Base-by-base conservation (phyloP, 805 yeast species). In the Candida ulmi region DNA sequence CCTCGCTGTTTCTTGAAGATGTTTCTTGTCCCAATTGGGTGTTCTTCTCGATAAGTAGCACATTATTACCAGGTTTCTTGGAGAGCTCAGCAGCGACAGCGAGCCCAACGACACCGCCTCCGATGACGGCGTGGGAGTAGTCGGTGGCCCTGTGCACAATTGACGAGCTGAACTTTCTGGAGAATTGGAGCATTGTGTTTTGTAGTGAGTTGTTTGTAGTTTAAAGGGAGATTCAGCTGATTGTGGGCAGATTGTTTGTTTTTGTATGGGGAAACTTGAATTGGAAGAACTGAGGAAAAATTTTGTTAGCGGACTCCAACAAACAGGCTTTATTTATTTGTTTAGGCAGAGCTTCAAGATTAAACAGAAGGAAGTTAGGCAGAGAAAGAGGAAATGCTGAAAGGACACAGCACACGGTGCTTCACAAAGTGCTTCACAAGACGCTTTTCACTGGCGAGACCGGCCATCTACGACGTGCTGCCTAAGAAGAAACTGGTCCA, bases 1-100 rank as follows among this genome's bases (percentile, higher is more conserved):
- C 97, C 54, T 90, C 97, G 2, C 95, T 84, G 65, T 88, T 88
- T 38, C 96, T 67, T n/a, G 91, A 74, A 6, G 95, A 82, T 0
- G 95, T 87, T 51, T 88, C 96, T 48, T 74, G 72, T 2, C 96
- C 96, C 36, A 78, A 57, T 27, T 67, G 66, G 1, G 62, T 58
- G 56, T 88, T 77, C 52, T 83, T 78, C 50, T 88, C 97, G 2
- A 88, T 57, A 9, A 90, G 55, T 1, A 84, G 58, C 0, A 88
- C 88, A 5, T 62, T 63, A 40, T 72, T 72, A 5, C 68, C 58
- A n/a, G 68, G 46, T 3, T 59, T 52, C 37, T 65, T 60, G 31
- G 77, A 63, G 25, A 88, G 64, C 47, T 83, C 81, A 1, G 91
- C 77, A 1, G 85, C 95, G 40, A 87, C 71, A 1, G 96, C 87